Percentiles rank a stretch among this genome's conserved stretches.
These are phyloP conservation scores for Sordariomycetes sp. DNA, from an alignment of 2,329 filamentous ascomycete species.

Conservation along the genomic window DNA sequence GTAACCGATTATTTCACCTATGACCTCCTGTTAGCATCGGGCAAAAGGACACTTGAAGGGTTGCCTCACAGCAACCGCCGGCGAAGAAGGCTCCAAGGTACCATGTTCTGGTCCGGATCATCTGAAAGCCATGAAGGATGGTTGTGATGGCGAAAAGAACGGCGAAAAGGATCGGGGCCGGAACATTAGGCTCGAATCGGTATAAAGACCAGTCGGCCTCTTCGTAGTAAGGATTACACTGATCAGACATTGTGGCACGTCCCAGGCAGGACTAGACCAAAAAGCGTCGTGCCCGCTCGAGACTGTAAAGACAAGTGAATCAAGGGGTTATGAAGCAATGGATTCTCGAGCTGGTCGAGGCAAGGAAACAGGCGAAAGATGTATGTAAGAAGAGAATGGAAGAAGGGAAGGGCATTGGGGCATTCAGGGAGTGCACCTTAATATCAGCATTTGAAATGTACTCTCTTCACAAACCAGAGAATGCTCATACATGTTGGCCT, in stretches of 20 bases:
- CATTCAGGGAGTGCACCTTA: too few relatives aligned
- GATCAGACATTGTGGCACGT: slow-evolving; percentile 12
- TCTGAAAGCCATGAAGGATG: slow-evolving; percentile 12
- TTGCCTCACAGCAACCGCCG: slow-evolving; percentile 12
- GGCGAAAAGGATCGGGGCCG: slow-evolving; percentile 11
- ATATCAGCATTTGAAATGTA: too few relatives aligned
- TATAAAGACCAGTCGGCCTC: too few relatives aligned
- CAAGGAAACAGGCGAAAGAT: too few relatives aligned
- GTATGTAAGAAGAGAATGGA: too few relatives aligned
- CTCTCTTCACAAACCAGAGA: too few relatives aligned
- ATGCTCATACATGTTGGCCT: too few relatives aligned
- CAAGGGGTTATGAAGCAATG: neutral
- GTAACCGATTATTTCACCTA: slow-evolving; percentile 21
- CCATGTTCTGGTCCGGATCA: slow-evolving; percentile 14
- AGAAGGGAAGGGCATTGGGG: too few relatives aligned
- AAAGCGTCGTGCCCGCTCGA: slow-evolving; percentile 8
- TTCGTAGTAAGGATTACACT: too few relatives aligned
- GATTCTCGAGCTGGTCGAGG: too few relatives aligned
- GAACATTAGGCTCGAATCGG: too few relatives aligned
- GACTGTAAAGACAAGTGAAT: neutral
- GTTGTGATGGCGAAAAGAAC: slow-evolving; percentile 13
- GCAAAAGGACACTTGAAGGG: neutral
- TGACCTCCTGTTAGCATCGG: too few relatives aligned
- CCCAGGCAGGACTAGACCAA: slow-evolving; percentile 12
- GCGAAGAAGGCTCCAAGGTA: slow-evolving; percentile 13